Conservation (phyloP, 2,329 filamentous ascomycete species). For the Penicillium janthinellum region DNA sequence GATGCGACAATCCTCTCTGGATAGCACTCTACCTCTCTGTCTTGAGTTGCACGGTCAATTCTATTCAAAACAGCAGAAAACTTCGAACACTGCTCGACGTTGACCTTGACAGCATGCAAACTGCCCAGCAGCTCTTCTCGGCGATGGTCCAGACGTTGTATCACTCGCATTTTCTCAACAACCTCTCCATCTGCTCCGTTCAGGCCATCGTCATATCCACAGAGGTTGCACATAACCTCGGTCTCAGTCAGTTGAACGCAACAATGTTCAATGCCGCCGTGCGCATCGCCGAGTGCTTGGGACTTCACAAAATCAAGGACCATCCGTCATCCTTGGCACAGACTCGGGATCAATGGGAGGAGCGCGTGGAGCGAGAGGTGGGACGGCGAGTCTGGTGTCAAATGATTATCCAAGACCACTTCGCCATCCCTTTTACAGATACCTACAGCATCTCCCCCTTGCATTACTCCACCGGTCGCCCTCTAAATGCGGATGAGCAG, state of each 20-base stretch:
- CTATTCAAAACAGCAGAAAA: slow-evolving; percentile 28
- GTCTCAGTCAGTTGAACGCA: slow-evolving; percentile 39
- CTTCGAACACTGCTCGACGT: slow-evolving; percentile 19
- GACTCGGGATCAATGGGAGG: slow-evolving; percentile 27
- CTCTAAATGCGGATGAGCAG: slow-evolving; percentile 40
- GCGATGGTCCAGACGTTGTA: slow-evolving; percentile 39
- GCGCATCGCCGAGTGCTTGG: slow-evolving; percentile 39
- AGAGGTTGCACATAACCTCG: slow-evolving; percentile 42
- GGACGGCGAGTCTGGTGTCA: slow-evolving; percentile 43
- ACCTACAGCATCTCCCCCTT: slow-evolving; percentile 41
- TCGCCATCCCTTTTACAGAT: slow-evolving; percentile 41
- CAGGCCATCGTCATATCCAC: slow-evolving; percentile 45
- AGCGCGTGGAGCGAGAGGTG: slow-evolving; percentile 34
- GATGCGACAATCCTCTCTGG: slow-evolving; percentile 30
- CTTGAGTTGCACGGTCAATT: slow-evolving; percentile 27
- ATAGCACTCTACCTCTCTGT: slow-evolving; percentile 29
- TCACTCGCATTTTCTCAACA: slow-evolving; percentile 36
- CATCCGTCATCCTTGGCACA: slow-evolving; percentile 6
- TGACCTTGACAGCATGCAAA: slow-evolving; percentile 26
- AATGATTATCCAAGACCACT: slow-evolving; percentile 43
- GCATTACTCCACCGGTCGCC: slow-evolving; percentile 37
- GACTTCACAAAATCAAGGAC: slow-evolving; percentile 31
- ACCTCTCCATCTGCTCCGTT: slow-evolving; percentile 32
- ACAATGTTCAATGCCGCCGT: slow-evolving; percentile 40
- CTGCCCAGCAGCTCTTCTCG: slow-evolving; percentile 31